These are phyloP conservation scores for Saraca asoca DNA, from an alignment of 331 rosid genomes.

Conservation along the genomic window DNA sequence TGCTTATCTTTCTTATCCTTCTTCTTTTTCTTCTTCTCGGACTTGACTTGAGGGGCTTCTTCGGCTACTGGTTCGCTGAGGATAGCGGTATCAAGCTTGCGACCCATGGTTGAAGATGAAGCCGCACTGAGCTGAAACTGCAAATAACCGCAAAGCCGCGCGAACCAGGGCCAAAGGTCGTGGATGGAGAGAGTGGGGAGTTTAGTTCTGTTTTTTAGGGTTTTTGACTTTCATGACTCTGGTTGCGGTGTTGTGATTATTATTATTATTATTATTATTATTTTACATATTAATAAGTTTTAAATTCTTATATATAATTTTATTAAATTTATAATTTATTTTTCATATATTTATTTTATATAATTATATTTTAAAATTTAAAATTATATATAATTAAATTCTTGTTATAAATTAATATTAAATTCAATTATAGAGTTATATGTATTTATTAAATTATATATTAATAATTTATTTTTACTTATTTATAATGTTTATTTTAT, in stretches of 20 bases:
- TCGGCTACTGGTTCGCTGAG: constrained; percentile 48
- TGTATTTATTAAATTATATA: no score
- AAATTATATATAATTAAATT: no score
- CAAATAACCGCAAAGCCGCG: constrained; percentile 22
- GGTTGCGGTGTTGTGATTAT: not conserved
- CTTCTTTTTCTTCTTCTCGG: constrained; percentile 58
- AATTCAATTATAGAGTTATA: no score
- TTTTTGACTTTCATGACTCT: constrained; percentile 22
- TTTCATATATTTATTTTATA: no score
- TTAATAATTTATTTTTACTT: no score
- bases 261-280: no score
- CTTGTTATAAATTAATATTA: no score
- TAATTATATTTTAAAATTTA: no score
- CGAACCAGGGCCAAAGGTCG: constrained; percentile 27
- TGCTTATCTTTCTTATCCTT: constrained; percentile 39
- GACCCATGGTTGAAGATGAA: constrained; percentile 55
- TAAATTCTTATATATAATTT: no score
- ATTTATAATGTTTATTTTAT: no score
- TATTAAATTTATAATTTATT: no score
- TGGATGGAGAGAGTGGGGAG: not conserved
- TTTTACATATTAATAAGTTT: no score
- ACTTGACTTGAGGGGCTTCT: constrained; percentile 25
- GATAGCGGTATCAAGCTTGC: constrained; percentile 50
- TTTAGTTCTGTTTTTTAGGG: constrained; percentile 48
- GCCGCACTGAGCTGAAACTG: not conserved